A percentile compares a stretch with the other conserved stretches of the same genome.
These are phyloP conservation scores for Tolypocladium tundrense DNA, from an alignment of 2,329 filamentous ascomycete species.

Conservation along the genomic window DNA sequence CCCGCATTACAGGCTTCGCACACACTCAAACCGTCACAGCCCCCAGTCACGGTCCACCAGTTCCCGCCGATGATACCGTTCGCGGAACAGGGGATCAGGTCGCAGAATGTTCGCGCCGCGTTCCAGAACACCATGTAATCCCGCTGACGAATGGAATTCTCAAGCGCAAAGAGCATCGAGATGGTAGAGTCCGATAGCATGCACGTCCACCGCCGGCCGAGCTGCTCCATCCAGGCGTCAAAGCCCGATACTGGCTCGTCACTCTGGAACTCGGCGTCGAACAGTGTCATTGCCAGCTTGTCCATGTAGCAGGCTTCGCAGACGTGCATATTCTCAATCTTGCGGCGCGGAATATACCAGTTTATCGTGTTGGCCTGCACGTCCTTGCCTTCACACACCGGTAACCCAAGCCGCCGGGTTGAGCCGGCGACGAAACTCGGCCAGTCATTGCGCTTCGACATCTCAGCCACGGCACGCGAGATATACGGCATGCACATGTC, in stretches of 20 bases:
- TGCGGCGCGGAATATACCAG: constrained; percentile 16
- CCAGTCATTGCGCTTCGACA: constrained; percentile 17
- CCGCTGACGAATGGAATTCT: constrained; percentile 11
- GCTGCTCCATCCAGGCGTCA: constrained; percentile 11
- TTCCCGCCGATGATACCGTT: constrained; percentile 18
- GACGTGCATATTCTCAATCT: constrained; percentile 14
- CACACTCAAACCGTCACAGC: constrained; percentile 12
- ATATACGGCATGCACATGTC: constrained; percentile 18
- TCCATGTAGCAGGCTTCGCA: constrained; percentile 26
- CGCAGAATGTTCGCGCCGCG: constrained; percentile 8
- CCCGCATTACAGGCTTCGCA: constrained; percentile 18
- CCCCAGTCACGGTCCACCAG: constrained; percentile 21
- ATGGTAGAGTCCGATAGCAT: constrained; percentile 11
- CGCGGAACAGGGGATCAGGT: constrained; percentile 14
- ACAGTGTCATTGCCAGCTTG: constrained; percentile 16
- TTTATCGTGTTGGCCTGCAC: constrained; percentile 10
- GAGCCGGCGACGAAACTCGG: constrained; percentile 13
- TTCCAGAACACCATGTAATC: constrained; percentile 15
- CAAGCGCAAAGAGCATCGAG: constrained; percentile 14
- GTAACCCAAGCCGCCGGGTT: constrained; percentile 12
- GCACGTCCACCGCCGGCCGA: constrained; percentile 14
- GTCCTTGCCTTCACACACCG: constrained; percentile 17
- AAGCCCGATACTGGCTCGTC: constrained; percentile 9
- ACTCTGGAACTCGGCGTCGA: constrained; percentile 16
- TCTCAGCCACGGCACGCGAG: constrained; percentile 6